Base-by-base conservation (phyloP, 192 early-diverging fungal species). In the Phlyctochytrium bullatum region DNA sequence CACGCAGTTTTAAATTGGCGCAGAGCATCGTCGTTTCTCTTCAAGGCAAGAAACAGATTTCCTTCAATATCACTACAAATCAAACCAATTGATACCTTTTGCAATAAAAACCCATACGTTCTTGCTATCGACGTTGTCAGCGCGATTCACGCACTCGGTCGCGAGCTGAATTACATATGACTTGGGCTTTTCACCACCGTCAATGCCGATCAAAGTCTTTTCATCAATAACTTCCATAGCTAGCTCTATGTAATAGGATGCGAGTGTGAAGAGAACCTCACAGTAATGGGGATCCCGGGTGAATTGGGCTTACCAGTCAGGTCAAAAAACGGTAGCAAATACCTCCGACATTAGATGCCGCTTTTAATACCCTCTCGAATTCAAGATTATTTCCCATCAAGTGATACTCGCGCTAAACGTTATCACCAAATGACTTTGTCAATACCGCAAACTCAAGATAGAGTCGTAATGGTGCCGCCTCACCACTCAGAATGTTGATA, bases 201-300 rank as follows among this genome's bases (percentile, higher is more conserved):
- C 24, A 16, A 53, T 35, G 1, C 20, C 20, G 10, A 20, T 20
- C 40, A 47, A 47, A 20, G 32, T 59, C 1, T 34, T 35, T 20
- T 34, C 52, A 35, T n/a, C 61, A 10, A 62, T 36, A 3, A 50
- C 53, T 17, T 27, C 27, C 61, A 80, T 80, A 36, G 90, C 88
- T 67, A 83, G 80, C 54, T 90, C 83, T 62, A 95, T 89, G 71
- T 91, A 81, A 24, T 90, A 86, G 47, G 85, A 86, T 12, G 92
- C 91, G 40, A 93, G 77, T 3, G 87, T 71, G 36, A 86, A 91
- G 20, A 92, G 81, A 1, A 95, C 77, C 3, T 89, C 89, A 17
- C 92, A 17, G 28, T 61, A 52, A 25, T 66, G 60, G 10, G 40
- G 63, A 57, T 57, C 54, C 14, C 54, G 54, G 54, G 12, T 57